Conservation (phyloP, 2,329 filamentous ascomycete genomes). For the Penicillium thymicola region DNA sequence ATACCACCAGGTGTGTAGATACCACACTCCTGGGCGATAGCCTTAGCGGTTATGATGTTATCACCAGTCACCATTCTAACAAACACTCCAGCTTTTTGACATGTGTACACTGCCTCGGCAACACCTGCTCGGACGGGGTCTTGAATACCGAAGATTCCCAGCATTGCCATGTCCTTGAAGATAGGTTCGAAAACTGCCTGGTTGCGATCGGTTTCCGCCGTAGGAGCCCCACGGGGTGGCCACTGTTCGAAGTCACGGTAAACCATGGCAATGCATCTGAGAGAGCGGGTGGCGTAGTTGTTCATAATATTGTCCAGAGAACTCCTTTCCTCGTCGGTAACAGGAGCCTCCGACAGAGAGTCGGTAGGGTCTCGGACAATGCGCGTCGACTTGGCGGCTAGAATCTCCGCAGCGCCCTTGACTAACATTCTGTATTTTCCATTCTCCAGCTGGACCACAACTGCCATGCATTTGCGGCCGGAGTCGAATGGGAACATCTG, state of each 20-base stretch:
- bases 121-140: conserved; percentile 75
- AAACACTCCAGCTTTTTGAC: conserved; percentile 72
- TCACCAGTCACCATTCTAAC: conserved; percentile 86
- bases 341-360: conserved; percentile 50
- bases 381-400: conserved; percentile 46
- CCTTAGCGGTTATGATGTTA: conserved; percentile 73
- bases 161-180: conserved; percentile 64
- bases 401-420: conserved; percentile 53
- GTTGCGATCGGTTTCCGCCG: conserved; percentile 55
- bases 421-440: conserved; percentile 57
- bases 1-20: conserved; percentile 66
- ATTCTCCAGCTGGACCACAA: conserved; percentile 56
- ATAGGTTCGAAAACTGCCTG: conserved; percentile 65
- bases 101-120: conserved; percentile 67
- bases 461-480: conserved; percentile 66
- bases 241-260: conserved; percentile 82
- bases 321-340: conserved; percentile 58
- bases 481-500: conserved; percentile 61
- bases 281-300: conserved; percentile 72
- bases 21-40: conserved; percentile 75
- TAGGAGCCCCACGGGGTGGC: conserved; percentile 66
- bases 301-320: conserved; percentile 67
- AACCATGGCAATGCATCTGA: conserved; percentile 79
- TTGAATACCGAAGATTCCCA: conserved; percentile 75
- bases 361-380: conserved; percentile 61